A percentile compares a stretch with the other conserved stretches of the same genome.
These are phyloP conservation scores for Tinospora cordifolia DNA, from an alignment of 164 flowering plant genomes.

Conservation along the genomic window DNA sequence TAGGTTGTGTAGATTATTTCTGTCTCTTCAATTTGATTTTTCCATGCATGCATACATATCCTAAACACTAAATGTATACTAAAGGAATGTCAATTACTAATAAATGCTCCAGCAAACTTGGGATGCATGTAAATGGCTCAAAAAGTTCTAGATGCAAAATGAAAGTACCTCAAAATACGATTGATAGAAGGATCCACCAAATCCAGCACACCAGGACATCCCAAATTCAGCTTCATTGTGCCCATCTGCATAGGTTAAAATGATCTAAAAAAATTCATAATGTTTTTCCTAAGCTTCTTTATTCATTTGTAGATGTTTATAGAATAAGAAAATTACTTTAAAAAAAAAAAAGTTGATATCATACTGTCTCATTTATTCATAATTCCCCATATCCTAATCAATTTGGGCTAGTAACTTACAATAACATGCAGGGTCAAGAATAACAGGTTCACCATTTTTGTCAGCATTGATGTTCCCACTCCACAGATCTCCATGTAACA, in stretches of 20 bases:
- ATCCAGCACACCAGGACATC: constrained; percentile 99
- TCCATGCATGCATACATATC: too few species aligned
- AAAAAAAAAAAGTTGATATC: too few species aligned
- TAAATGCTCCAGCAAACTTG: background rate
- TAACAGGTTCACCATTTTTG: constrained; percentile 85
- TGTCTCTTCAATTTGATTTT: too few species aligned
- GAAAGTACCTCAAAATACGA: constrained; percentile 84
- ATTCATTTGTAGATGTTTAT: background rate
- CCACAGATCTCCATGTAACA: constrained; percentile 97
- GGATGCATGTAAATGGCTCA: background rate
- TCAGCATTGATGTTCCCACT: constrained; percentile 88
- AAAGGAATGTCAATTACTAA: background rate
- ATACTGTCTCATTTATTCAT: background rate
- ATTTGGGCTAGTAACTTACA: constrained; percentile 48
- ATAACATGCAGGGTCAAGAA: constrained; percentile 95
- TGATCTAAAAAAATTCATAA: background rate
- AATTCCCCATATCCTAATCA: background rate
- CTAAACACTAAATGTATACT: too few species aligned
- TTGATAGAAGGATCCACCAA: constrained; percentile 76
- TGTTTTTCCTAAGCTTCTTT: background rate
- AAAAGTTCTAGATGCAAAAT: background rate
- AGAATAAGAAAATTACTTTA: background rate
- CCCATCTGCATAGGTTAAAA: constrained; percentile 51
- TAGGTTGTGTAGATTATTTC: too few species aligned
- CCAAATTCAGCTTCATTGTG: constrained; percentile 98